Evolutionary conservation across 2,329 filamentous ascomycete genomes (phyloP).

Genomic region (Bimuria novae-zelandiae): DNA sequence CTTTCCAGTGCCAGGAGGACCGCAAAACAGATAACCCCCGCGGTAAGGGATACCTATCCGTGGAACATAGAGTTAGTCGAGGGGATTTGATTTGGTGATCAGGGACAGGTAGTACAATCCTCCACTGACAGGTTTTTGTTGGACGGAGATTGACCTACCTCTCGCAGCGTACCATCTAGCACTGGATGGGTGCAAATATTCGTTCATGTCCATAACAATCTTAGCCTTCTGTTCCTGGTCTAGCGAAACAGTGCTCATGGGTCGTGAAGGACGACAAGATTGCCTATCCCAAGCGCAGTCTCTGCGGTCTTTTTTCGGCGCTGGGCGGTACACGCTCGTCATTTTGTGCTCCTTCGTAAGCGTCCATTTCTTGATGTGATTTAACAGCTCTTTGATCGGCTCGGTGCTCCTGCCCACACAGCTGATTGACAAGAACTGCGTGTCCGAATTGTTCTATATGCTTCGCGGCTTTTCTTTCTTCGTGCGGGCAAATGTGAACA

Average conservation of each 20-base stretch:
- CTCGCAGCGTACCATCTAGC: constrained; percentile 82
- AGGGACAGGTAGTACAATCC: too few relatives aligned
- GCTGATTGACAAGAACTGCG: constrained; percentile 51
- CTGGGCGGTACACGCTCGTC: constrained; percentile 54
- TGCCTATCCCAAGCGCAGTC: constrained; percentile 49
- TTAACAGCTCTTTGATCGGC: constrained; percentile 55
- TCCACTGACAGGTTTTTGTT: too few relatives aligned
- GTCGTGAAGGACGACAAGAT: constrained; percentile 64
- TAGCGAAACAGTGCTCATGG: constrained; percentile 76
- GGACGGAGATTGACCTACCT: constrained; percentile 50
- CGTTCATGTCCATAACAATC: constrained; percentile 73
- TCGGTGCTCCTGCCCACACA: constrained; percentile 54
- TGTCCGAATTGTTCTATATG: constrained; percentile 31
- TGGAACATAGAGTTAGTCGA: not conserved
- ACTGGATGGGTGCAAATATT: constrained; percentile 73
- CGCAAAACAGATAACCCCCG: constrained; percentile 80
- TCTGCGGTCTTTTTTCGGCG: constrained; percentile 43
- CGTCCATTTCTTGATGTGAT: constrained; percentile 51
- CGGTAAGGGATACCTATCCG: constrained; percentile 72
- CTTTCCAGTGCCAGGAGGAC: constrained; percentile 81
- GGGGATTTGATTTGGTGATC: too few relatives aligned
- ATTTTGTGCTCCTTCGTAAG: constrained; percentile 48
- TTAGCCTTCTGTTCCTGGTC: constrained; percentile 68
- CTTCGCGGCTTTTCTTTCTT: constrained; percentile 36
- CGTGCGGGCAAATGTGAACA: constrained; percentile 49